phyloP scores from a whole-genome alignment of 768 basidiomycete species.

The Boletus sp. region DNA sequence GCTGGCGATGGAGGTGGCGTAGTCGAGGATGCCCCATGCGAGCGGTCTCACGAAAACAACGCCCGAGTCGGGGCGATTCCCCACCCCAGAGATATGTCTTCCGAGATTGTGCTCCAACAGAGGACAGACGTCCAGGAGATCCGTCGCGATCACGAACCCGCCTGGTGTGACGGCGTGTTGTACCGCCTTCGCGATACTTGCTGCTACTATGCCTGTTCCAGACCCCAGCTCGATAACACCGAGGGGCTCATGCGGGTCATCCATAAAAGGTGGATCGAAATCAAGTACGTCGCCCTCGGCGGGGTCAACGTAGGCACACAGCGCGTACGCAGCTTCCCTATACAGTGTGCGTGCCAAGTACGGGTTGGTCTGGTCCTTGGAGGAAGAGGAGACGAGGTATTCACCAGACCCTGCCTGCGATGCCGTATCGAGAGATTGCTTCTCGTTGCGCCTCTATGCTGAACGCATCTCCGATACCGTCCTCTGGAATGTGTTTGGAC shows the following conservation, averaged over 20 bases:
- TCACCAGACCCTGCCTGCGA: slow-evolving; percentile 85
- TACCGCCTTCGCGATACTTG: slow-evolving; percentile 45
- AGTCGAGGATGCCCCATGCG: slow-evolving; percentile 60
- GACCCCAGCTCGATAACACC: slow-evolving; percentile 75
- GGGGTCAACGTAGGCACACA: slow-evolving; percentile 52
- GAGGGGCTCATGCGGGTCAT: slow-evolving; percentile 10
- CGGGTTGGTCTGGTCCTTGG: slow-evolving; percentile 3
- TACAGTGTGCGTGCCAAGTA: background rate
- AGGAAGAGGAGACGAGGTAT: slow-evolving; percentile 18
- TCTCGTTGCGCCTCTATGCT: slow-evolving; percentile 42
- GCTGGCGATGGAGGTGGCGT: slow-evolving; percentile 39
- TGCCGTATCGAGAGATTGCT: slow-evolving; percentile 71
- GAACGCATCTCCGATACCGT: slow-evolving; percentile 17
- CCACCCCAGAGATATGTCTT: background rate
- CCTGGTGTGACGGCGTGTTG: background rate
- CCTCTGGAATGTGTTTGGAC: background rate
- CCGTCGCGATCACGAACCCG: slow-evolving; percentile 53
- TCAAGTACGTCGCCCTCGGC: slow-evolving; percentile 24
- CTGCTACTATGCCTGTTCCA: slow-evolving; percentile 65
- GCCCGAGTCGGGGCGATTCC: slow-evolving; percentile 16
- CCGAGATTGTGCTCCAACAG: slow-evolving; percentile 43
- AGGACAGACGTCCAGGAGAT: slow-evolving; percentile 70
- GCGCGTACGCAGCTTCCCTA: slow-evolving; percentile 73
- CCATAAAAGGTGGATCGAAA: slow-evolving; percentile 56
- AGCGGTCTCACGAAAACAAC: slow-evolving; percentile 50